Evolutionary conservation across 2,329 filamentous ascomycete genomes (phyloP).

Genomic region (Claviceps citrina): DNA sequence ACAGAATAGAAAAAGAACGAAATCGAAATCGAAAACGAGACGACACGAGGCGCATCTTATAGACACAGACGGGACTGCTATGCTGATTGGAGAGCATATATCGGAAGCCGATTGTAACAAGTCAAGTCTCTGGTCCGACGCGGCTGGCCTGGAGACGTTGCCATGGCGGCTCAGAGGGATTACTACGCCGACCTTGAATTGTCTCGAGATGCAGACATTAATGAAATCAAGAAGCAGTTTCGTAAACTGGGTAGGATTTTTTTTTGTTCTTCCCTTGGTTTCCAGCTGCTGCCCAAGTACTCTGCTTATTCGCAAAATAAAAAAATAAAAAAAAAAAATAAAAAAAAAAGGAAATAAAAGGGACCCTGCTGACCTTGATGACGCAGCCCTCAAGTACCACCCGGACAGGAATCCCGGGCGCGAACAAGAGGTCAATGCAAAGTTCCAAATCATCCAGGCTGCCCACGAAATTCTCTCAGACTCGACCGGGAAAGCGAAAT

Average conservation of each 20-base stretch:
- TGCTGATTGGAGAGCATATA: slow-evolving; percentile 6
- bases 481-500: slow-evolving; percentile 33
- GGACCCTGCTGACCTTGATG: slow-evolving; percentile 11
- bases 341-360: neutral
- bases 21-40: neutral
- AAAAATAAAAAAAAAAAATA: neutral
- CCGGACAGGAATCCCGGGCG: slow-evolving; percentile 77
- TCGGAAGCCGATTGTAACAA: neutral
- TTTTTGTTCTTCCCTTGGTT: no score
- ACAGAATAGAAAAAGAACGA: no score
- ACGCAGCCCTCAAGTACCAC: slow-evolving; percentile 63
- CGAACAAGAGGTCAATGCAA: slow-evolving; percentile 62
- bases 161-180: slow-evolving; percentile 40
- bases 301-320: neutral
- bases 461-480: slow-evolving; percentile 61
- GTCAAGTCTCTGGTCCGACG: neutral
- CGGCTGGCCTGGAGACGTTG: slow-evolving; percentile 4
- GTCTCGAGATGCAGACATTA: slow-evolving; percentile 46
- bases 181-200: slow-evolving; percentile 79
- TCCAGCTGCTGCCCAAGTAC: neutral
- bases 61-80: slow-evolving; percentile 3
- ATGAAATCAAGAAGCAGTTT: slow-evolving; percentile 76
- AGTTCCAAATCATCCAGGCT: slow-evolving; percentile 75
- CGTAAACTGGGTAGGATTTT: slow-evolving; percentile 53
- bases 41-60: neutral